Evolutionary conservation across 1,284 basidiomycete genomes (phyloP).

Genomic region (Pulveroboletus sp.): DNA sequence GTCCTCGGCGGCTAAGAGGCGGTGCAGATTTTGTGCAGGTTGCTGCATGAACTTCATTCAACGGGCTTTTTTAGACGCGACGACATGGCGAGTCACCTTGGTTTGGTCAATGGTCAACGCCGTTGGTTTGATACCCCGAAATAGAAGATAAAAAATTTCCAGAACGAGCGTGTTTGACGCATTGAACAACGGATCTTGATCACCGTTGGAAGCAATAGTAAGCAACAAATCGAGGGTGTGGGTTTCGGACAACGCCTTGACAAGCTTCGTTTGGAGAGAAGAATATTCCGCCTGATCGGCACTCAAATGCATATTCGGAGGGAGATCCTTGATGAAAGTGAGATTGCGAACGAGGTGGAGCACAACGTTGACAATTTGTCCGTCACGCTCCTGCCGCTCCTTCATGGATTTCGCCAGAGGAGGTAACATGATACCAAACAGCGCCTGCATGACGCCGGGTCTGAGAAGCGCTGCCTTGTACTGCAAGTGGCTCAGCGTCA

Average conservation of each 20-base stretch:
- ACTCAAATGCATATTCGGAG: slow-evolving; percentile 65
- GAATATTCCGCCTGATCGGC: slow-evolving; percentile 77
- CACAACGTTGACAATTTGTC: slow-evolving; percentile 85
- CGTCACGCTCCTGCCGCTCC: slow-evolving; percentile 77
- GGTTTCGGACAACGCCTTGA: slow-evolving; percentile 71
- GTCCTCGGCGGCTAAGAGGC: slow-evolving; percentile 74
- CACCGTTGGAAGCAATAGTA: slow-evolving; percentile 77
- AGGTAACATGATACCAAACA: slow-evolving; percentile 71
- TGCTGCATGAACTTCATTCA: slow-evolving; percentile 45
- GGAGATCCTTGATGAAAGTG: slow-evolving; percentile 84
- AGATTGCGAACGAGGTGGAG: slow-evolving; percentile 89
- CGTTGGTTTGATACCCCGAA: slow-evolving; percentile 71
- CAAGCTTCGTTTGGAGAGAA: slow-evolving; percentile 74
- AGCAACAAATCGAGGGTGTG: slow-evolving; percentile 78
- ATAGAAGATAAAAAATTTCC: slow-evolving; percentile 87
- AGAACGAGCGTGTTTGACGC: slow-evolving; percentile 85
- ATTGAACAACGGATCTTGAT: slow-evolving; percentile 73
- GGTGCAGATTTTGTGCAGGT: slow-evolving; percentile 66
- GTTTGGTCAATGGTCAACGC: slow-evolving; percentile 66
- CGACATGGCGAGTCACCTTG: slow-evolving; percentile 49
- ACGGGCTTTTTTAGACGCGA: not conserved
- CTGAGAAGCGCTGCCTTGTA: slow-evolving; percentile 82
- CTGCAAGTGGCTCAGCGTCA: slow-evolving; percentile 76
- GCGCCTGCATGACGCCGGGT: slow-evolving; percentile 64
- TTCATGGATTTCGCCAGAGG: slow-evolving; percentile 62